Evolutionary conservation across 208 protist genomes (phyloP).

Genomic region (Zelonia costaricensis): DNA sequence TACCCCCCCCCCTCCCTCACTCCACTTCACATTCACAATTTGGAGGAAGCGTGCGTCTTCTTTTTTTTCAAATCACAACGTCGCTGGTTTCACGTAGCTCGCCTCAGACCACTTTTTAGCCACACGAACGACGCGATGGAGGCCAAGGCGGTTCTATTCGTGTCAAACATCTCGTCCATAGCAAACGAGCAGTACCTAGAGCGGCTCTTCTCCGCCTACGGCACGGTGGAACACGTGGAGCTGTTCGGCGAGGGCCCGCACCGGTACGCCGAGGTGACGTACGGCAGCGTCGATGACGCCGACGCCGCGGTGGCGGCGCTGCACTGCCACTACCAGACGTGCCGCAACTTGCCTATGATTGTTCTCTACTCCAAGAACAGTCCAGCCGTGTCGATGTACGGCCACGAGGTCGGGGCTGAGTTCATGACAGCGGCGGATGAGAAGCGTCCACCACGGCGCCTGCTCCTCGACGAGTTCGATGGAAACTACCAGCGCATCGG

Average conservation of each 20-base stretch:
- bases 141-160: conserved; percentile 56
- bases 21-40: too few relatives aligned
- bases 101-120: too few relatives aligned
- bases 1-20: too few relatives aligned
- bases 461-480: conserved; percentile 75
- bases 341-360: conserved; percentile 65
- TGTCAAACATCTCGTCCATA: conserved; percentile 73
- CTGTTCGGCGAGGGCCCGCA: conserved; percentile 54
- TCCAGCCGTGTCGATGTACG: conserved; percentile 62
- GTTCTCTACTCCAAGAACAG: conserved; percentile 82
- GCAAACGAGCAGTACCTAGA: conserved; percentile 83
- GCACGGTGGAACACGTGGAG: conserved; percentile 56
- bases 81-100: too few relatives aligned
- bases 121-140: too few relatives aligned
- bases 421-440: conserved; percentile 56
- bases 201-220: conserved; percentile 84
- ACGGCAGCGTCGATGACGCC: conserved; percentile 66
- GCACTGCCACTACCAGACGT: conserved; percentile 81
- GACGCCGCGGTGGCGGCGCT: conserved; percentile 81
- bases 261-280: conserved; percentile 76
- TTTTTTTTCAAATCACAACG: too few relatives aligned
- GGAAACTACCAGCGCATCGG: conserved; percentile 46
- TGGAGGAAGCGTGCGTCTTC: too few relatives aligned
- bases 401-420: conserved; percentile 62
- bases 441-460: conserved; percentile 39